phyloP scores from a whole-genome alignment of 2,329 filamentous ascomycete species.

The Nothophoma quercina region DNA sequence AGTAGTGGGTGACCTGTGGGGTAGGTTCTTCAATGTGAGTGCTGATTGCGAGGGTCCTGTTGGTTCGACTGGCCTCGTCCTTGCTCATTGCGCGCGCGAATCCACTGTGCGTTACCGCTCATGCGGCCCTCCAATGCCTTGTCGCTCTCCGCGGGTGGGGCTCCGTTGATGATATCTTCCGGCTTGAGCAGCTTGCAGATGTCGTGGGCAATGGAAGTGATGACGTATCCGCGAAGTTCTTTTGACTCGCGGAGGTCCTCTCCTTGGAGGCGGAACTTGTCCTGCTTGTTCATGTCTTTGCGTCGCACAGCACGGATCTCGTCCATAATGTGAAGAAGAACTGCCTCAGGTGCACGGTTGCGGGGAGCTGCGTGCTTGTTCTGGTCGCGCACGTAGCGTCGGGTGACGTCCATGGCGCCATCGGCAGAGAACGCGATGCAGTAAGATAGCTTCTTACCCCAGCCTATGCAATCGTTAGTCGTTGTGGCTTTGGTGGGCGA shows the following conservation, averaged over 20 bases:
- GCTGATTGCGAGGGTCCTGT: constrained; percentile 49
- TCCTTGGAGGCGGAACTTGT: constrained; percentile 81
- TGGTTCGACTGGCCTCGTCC: constrained; percentile 46
- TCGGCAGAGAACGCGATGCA: constrained; percentile 97
- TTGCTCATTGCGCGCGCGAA: constrained; percentile 46
- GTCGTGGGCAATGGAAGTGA: constrained; percentile 75
- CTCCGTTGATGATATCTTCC: constrained; percentile 51
- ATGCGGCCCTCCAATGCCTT: constrained; percentile 57
- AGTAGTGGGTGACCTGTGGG: constrained; percentile 3
- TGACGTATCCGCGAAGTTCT: constrained; percentile 77
- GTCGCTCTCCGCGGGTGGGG: constrained; percentile 50
- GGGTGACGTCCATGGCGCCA: constrained; percentile 73
- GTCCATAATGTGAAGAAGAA: constrained; percentile 87
- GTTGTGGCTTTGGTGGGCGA: background rate
- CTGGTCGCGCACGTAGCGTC: constrained; percentile 73
- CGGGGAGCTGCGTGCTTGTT: constrained; percentile 75
- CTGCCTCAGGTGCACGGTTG: constrained; percentile 83
- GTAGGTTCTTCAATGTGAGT: constrained; percentile 41
- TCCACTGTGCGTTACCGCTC: constrained; percentile 50
- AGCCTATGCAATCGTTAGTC: constrained; percentile 61
- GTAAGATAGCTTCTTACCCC: constrained; percentile 96
- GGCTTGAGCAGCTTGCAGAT: constrained; percentile 73
- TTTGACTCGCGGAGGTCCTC: constrained; percentile 79
- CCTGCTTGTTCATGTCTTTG: constrained; percentile 83
- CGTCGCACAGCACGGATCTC: constrained; percentile 89